Evolutionary conservation across 1,284 basidiomycete genomes (phyloP), one percentile per base, ranked within the genome.

Genomic region (Ceraceosorus bombacis): DNA sequence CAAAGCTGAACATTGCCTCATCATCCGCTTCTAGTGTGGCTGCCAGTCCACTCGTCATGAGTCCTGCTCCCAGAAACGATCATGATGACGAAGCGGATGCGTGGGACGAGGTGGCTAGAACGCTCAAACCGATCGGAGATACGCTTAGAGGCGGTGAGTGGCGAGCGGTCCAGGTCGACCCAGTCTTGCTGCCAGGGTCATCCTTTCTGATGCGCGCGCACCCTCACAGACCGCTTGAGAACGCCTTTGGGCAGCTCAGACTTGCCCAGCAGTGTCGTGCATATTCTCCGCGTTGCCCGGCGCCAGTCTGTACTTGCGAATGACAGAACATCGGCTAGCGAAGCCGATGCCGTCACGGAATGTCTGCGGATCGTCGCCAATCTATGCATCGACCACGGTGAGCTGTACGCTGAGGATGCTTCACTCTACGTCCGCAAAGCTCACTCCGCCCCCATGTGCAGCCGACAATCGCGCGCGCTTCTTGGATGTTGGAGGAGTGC

Each of bases 361-460:
- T 58, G 68, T 60, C 61, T 71, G 49, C 56, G 72, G 27, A 62
- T 68, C 5, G 58, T 74, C 13, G 72, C 69, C 40, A 74, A 74
- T 38, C 60, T 74, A 0, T 71, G 71, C 59, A 72, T 74, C 49
- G 72, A 74, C 49, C 61, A 68, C 51, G 68, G 68, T 27, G 27
- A 27, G 27, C 27, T 27, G n/a, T n/a, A 27, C 27, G 27, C 27
- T 1, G 27, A 27, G 2, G 27, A 27, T 27, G 27, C 27, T 27
- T 27, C 2, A 27, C 27, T 27, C 27, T 27, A 27, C 27, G 27
- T 27, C 27, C 27, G 27, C 27, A 27, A 27, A 27, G 27, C 27
- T 27, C 2, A 27, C 27, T 27, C 27, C 27, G 27, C 27, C 27
- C 27, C 27, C 27, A 27, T 27, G 1, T 27, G 27, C 27, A 27